A percentile compares a stretch with the other conserved stretches of the same genome.
phyloP scores from a whole-genome alignment of 805 yeast genomes.

The Pichia thaimueangensis region DNA sequence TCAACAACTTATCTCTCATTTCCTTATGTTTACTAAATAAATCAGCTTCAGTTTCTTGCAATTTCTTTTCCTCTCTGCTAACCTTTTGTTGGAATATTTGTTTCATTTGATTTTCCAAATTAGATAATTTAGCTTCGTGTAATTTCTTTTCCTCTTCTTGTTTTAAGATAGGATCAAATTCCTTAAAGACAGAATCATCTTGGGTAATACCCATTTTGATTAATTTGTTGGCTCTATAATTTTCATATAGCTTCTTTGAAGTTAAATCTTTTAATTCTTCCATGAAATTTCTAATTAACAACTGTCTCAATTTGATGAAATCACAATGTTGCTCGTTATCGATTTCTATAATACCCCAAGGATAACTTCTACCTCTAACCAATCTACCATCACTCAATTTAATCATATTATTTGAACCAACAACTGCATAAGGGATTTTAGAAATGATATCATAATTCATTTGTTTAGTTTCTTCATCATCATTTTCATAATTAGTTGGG shows the following conservation, averaged over 20 bases:
- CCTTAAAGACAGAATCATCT: slow-evolving; percentile 88
- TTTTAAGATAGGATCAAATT: slow-evolving; percentile 85
- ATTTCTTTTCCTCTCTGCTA: slow-evolving; percentile 91
- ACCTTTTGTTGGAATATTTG: slow-evolving; percentile 94
- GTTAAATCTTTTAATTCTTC: slow-evolving; percentile 93
- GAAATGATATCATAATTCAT: slow-evolving; percentile 62
- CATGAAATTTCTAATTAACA: slow-evolving; percentile 81
- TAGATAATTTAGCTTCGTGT: slow-evolving; percentile 89
- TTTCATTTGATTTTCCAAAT: slow-evolving; percentile 96
- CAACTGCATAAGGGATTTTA: slow-evolving; percentile 85
- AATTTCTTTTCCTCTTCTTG: slow-evolving; percentile 90
- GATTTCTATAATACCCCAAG: slow-evolving; percentile 96
- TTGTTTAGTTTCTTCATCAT: slow-evolving; percentile 70
- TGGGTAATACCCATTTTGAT: slow-evolving; percentile 80
- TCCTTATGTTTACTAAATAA: slow-evolving; percentile 92
- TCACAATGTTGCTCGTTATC: slow-evolving; percentile 93
- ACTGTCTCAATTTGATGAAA: slow-evolving; percentile 80
- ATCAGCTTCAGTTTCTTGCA: slow-evolving; percentile 95
- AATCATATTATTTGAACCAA: slow-evolving; percentile 77
- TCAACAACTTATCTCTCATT: slow-evolving; percentile 88
- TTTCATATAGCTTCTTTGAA: slow-evolving; percentile 68
- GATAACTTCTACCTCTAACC: slow-evolving; percentile 89
- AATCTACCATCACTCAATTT: slow-evolving; percentile 65
- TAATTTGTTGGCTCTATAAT: slow-evolving; percentile 82
- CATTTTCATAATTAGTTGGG: slow-evolving; percentile 71